These are phyloP conservation scores for Sistotremastrum suecicum DNA, from an alignment of 768 basidiomycete genomes.

Conservation along the genomic window DNA sequence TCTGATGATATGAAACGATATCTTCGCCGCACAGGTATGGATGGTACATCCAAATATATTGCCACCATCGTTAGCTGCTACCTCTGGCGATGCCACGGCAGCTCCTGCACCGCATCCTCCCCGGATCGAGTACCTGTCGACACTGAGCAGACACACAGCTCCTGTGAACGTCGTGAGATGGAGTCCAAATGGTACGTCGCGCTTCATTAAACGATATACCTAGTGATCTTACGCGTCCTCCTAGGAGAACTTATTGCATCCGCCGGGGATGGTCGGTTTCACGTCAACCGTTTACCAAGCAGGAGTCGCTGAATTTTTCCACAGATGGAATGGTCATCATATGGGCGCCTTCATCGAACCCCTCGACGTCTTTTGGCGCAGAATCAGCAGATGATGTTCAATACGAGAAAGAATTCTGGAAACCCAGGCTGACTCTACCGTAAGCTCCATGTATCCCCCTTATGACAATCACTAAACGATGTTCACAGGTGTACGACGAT, in stretches of 20 bases:
- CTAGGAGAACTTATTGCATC: constrained; percentile 86
- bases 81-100: constrained; percentile 18
- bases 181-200: constrained; percentile 73
- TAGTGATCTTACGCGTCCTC: constrained; percentile 1
- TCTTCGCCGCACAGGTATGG: constrained; percentile 53
- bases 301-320: no score
- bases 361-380: constrained; percentile 70
- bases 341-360: constrained; percentile 74
- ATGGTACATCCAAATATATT: constrained; percentile 86
- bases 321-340: constrained; percentile 95
- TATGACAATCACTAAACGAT: background rate
- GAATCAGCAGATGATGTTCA: constrained; percentile 69
- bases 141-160: constrained; percentile 82
- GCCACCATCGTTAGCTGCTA: constrained; percentile 39
- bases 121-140: constrained; percentile 93
- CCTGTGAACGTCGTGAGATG: constrained; percentile 94
- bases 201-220: background rate
- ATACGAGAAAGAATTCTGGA: constrained; percentile 93
- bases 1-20: background rate
- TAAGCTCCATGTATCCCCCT: constrained; percentile 18
- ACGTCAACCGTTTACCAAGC: no score
- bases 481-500: constrained; percentile 67
- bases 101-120: constrained; percentile 40
- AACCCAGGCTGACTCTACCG: constrained; percentile 74
- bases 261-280: constrained; percentile 80